Evolutionary conservation across 2,329 filamentous ascomycete genomes (phyloP), one percentile per base, ranked within the genome.

Genomic region (Arthrinium phaeospermum): DNA sequence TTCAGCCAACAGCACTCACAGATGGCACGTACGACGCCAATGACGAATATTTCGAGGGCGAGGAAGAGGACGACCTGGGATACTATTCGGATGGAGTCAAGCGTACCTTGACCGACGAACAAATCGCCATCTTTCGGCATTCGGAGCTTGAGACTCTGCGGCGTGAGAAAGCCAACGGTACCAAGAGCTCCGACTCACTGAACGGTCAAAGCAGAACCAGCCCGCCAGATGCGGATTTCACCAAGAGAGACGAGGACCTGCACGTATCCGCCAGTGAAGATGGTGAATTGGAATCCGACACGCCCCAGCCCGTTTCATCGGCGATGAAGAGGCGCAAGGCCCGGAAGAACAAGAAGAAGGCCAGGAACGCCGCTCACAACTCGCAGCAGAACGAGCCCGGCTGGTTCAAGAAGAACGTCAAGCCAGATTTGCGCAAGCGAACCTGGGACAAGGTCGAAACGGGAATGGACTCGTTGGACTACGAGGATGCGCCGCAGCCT

Each of bases 71-170:
- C 78, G 90, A 84, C 0, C 85, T 98, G 22, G 96, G 95, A 24
- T 96, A 94, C 81, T 98, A 98, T 76, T 83, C 89, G 0, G 95
- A 98, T 79, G 95, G 96, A 3, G 90, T 91, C 74, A 96, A 96
- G 80, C 92, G 96, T 53, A 98, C 95, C 24, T 86, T 98, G 77
- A 98, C 95, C 13, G 94, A 98, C 78, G 93, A 95, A 77, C 94
- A 98, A 84, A 94, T 98, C 76, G 90, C 90, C 70, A 96, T 98
- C 74, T 98, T 98, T 80, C 89, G 95, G 74, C 94, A 97, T 79
- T 96, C 93, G 2, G 96, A 98, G 81, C 88, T 97, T 30, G 91
- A 96, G 78, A 83, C 89, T 16, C 84, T 97, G 51, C 85, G 93
- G 37, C 89, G 90, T 74, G 85, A 87, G 73, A 80, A 82, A 69